Base-by-base conservation (phyloP, 768 basidiomycete species). In the Boletus reticulatus region DNA sequence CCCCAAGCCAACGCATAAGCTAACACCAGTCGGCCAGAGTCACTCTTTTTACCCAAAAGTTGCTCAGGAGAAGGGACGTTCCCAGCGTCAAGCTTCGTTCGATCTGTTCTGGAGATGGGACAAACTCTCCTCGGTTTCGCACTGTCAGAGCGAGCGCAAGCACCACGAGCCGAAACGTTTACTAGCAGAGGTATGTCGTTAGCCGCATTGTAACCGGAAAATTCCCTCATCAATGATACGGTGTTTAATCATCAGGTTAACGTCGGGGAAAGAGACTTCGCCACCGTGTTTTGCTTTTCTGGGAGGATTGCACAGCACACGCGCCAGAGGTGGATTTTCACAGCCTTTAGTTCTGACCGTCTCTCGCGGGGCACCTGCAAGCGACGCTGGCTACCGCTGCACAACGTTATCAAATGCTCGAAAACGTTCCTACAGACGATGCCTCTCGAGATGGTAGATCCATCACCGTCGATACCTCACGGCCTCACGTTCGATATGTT, bases 101-200 rank as follows among this genome's bases (percentile, higher is more conserved):
- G 78, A 78, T 57, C 62, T 76, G 37, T 72, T 62, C 57, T 79
- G 77, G 78, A 62, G 59, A 43, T 67, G 60, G 48, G 65, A 56
- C 38, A 63, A 38, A 14, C 66, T 77, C 52, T 70, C 72, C 31
- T 66, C 66, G 9, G 53, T 60, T 31, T 43, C 53, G 44, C 42
- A 48, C 17, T 19, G 48, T 31, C 43, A 37, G 22, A 16, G 31
- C 4, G 36, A 29, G 50, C 36, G 11, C 43, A 45, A 54, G 20
- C 36, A 24, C 29, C n/a, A 31, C 37, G 37, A n/a, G 29, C 34
- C 44, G 32, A 52, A 49, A 47, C 34, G 34, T 31, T 24, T 42
- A 37, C 14, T 37, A 34, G 49, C 22, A 41, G 24, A 57, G 55
- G 67, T 63, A 48, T 17, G 62, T 45, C 34, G 36, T 22, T 20